Conservation (phyloP, 2,329 filamentous ascomycete genomes). For the Penicillium sp. region DNA sequence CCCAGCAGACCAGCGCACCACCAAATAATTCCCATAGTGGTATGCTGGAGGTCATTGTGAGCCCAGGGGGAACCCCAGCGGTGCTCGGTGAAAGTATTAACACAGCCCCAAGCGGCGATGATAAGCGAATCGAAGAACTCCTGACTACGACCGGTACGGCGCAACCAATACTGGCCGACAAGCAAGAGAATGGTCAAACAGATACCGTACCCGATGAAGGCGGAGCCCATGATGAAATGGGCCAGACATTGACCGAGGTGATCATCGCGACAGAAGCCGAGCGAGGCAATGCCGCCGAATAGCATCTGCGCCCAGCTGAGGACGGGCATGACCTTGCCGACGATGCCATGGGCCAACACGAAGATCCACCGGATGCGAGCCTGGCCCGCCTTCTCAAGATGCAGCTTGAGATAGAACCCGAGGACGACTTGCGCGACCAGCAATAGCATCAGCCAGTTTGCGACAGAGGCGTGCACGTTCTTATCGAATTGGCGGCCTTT, state of each 20-base stretch:
- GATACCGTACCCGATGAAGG: slow-evolving; percentile 92
- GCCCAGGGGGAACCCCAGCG: slow-evolving; percentile 88
- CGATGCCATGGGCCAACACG: slow-evolving; percentile 70
- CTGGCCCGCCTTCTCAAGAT: slow-evolving; percentile 80
- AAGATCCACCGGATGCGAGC: slow-evolving; percentile 71
- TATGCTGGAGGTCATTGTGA: slow-evolving; percentile 93
- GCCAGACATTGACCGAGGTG: slow-evolving; percentile 90
- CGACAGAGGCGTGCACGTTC: slow-evolving; percentile 80
- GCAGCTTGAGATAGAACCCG: slow-evolving; percentile 83
- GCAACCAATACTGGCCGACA: slow-evolving; percentile 84
- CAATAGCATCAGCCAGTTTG: slow-evolving; percentile 75
- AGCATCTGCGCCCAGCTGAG: slow-evolving; percentile 91
- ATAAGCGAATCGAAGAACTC: slow-evolving; percentile 94
- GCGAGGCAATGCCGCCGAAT: slow-evolving; percentile 86
- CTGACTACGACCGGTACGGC: slow-evolving; percentile 77
- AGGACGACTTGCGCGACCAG: slow-evolving; percentile 73
- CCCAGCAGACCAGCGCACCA: slow-evolving; percentile 91
- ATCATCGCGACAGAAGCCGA: slow-evolving; percentile 90
- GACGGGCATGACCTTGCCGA: slow-evolving; percentile 85
- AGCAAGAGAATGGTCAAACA: slow-evolving; percentile 80
- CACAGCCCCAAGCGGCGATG: slow-evolving; percentile 91
- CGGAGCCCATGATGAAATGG: slow-evolving; percentile 98
- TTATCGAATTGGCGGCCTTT: slow-evolving; percentile 79
- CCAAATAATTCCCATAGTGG: slow-evolving; percentile 99
- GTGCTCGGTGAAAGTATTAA: slow-evolving; percentile 98